Evolutionary conservation across 305 asterid species (phyloP).

Genomic region (Rubia occidens): DNA sequence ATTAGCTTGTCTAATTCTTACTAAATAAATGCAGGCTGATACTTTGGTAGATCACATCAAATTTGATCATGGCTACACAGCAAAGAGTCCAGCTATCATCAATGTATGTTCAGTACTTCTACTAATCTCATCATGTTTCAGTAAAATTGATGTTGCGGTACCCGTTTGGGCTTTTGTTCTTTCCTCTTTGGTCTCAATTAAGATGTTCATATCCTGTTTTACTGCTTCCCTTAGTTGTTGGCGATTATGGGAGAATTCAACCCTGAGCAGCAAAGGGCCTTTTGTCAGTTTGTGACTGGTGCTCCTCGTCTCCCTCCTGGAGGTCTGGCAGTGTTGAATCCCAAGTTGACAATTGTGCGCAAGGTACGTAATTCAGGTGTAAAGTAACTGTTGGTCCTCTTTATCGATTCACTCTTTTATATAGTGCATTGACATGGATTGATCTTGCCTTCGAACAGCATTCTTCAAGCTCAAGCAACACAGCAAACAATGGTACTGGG

Average conservation of each 20-base stretch:
- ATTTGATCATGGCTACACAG: conserved; percentile 96
- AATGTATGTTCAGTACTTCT: conserved; percentile 36
- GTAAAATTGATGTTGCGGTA: background rate
- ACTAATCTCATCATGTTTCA: background rate
- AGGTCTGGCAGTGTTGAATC: conserved; percentile 88
- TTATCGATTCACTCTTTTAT: background rate
- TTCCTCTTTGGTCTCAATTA: background rate
- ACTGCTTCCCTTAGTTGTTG: conserved; percentile 47
- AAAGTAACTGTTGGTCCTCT: background rate
- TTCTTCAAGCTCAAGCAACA: conserved; percentile 50
- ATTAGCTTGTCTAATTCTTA: background rate
- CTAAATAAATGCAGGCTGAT: conserved; percentile 56
- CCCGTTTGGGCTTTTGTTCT: background rate
- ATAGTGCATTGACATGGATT: background rate
- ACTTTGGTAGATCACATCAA: conserved; percentile 84
- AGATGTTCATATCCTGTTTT: conserved; percentile 5
- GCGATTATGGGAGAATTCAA: conserved; percentile 95
- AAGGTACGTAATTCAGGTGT: conserved; percentile 45
- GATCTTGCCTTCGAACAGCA: conserved; percentile 42
- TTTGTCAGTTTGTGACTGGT: conserved; percentile 98
- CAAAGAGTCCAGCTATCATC: conserved; percentile 84
- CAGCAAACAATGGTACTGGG: conserved; percentile 49
- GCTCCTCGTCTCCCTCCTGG: conserved; percentile 99
- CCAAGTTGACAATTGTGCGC: conserved; percentile 93
- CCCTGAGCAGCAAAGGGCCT: conserved; percentile 87